Percentiles rank a stretch among this genome's conserved stretches.
Evolutionary conservation across 768 basidiomycete species (phyloP).

Genomic region (Phaffia tasmanica): DNA sequence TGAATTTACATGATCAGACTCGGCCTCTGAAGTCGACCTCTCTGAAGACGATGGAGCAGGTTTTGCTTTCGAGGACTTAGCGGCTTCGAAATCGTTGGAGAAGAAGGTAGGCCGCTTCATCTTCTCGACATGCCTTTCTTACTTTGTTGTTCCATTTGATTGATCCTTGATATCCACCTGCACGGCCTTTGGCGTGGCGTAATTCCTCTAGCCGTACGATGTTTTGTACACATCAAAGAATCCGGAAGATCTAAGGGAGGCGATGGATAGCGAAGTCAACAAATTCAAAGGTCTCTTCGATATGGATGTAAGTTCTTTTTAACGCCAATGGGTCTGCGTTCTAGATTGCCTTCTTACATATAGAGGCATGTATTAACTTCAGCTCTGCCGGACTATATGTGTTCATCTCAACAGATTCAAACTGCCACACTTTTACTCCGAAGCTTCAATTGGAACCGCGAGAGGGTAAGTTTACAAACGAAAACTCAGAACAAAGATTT

Average conservation of each 20-base stretch:
- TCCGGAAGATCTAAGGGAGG: slow-evolving; percentile 60
- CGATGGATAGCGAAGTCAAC: slow-evolving; percentile 68
- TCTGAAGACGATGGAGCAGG: slow-evolving; percentile 21
- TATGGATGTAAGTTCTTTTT: slow-evolving; percentile 59
- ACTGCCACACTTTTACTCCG: slow-evolving; percentile 69
- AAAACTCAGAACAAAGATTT: background rate
- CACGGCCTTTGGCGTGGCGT: too few relatives aligned
- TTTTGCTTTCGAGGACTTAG: slow-evolving; percentile 21
- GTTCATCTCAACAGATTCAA: slow-evolving; percentile 43
- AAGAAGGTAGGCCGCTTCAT: slow-evolving; percentile 11
- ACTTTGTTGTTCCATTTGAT: background rate
- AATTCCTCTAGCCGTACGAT: slow-evolving; percentile 52
- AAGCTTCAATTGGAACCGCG: slow-evolving; percentile 86
- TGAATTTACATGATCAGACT: slow-evolving; percentile 2
- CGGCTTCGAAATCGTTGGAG: slow-evolving; percentile 18
- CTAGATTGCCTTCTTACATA: background rate
- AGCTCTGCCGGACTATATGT: background rate
- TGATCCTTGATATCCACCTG: too few relatives aligned
- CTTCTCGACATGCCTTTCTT: background rate
- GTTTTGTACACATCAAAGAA: slow-evolving; percentile 70
- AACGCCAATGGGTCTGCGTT: background rate
- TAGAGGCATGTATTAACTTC: slow-evolving; percentile 10
- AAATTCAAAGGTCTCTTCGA: slow-evolving; percentile 79
- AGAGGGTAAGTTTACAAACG: slow-evolving; percentile 48
- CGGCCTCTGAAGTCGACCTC: slow-evolving; percentile 16